phyloP scores from a whole-genome alignment of 75 land plant genomes.

The Pseudotsuga menziesii region DNA sequence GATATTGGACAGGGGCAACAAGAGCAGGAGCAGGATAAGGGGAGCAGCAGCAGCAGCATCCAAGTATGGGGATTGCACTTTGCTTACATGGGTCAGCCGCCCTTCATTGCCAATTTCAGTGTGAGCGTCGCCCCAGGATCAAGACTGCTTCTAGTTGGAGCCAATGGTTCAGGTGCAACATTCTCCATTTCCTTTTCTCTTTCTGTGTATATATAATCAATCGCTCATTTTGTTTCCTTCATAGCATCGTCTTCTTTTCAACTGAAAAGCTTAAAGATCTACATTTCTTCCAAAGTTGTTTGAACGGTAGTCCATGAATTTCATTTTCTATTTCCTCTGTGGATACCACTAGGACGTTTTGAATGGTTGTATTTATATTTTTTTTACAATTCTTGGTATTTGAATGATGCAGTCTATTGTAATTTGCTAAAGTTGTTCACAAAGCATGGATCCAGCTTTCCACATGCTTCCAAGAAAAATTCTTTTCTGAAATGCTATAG shows the following conservation, averaged over 20 bases:
- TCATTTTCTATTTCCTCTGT: neutral
- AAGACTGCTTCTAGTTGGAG: slow-evolving; percentile 92
- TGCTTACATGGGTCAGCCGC: slow-evolving; percentile 63
- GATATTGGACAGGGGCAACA: neutral
- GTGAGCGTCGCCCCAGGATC: slow-evolving; percentile 67
- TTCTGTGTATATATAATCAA: neutral
- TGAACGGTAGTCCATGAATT: neutral
- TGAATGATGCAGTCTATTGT: too few species aligned
- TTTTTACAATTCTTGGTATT: too few species aligned
- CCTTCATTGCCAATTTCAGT: slow-evolving; percentile 62
- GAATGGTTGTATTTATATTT: neutral
- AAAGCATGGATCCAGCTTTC: too few species aligned
- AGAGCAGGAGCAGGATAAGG: slow-evolving; percentile 6
- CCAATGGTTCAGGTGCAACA: slow-evolving; percentile 86
- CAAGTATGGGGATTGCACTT: slow-evolving; percentile 70
- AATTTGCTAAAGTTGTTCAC: too few species aligned
- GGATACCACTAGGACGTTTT: neutral
- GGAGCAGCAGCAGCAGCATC: slow-evolving; percentile 25
- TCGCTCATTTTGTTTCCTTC: neutral
- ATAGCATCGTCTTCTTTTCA: neutral
- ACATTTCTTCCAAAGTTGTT: neutral
- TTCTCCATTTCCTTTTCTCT: neutral
- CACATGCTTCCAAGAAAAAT: too few species aligned
- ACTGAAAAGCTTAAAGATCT: too few species aligned
- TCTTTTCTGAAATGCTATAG: too few species aligned